Conservation (phyloP, 129 eudicot species). For the Silybum marianum region DNA sequence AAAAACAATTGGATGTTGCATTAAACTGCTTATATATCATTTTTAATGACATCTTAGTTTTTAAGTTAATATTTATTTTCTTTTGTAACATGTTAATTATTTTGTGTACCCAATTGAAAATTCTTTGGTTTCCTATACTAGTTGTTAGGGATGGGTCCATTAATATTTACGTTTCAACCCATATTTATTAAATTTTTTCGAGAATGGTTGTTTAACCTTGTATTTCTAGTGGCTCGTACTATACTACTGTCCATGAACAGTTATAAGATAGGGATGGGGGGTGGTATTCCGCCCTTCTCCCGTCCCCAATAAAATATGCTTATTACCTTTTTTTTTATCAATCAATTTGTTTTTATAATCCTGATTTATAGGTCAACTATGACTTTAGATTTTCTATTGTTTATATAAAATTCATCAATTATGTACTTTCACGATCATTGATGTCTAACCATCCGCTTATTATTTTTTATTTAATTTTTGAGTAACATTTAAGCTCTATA, state of each 20-base stretch:
- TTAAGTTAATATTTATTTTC: neutral
- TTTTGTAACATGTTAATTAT: neutral
- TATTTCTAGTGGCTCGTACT: neutral
- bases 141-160: neutral
- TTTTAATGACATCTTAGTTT: neutral
- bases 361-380: neutral
- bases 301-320: neutral
- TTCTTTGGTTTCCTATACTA: neutral
- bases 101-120: neutral
- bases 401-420: too few relatives aligned
- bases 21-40: neutral
- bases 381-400: too few relatives aligned
- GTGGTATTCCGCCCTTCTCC: neutral
- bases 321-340: too few relatives aligned
- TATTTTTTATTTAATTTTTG: too few relatives aligned
- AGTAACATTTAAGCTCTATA: neutral
- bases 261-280: neutral
- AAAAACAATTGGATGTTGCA: neutral
- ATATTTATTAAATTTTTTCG: too few relatives aligned
- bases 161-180: neutral
- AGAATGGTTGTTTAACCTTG: neutral
- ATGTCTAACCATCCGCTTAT: neutral
- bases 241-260: neutral
- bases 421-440: neutral
- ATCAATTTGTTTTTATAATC: too few relatives aligned